Evolutionary conservation across 2,329 filamentous ascomycete genomes (phyloP), one percentile per base, ranked within the genome.

Genomic region (Akanthomyces uredinophilus): DNA sequence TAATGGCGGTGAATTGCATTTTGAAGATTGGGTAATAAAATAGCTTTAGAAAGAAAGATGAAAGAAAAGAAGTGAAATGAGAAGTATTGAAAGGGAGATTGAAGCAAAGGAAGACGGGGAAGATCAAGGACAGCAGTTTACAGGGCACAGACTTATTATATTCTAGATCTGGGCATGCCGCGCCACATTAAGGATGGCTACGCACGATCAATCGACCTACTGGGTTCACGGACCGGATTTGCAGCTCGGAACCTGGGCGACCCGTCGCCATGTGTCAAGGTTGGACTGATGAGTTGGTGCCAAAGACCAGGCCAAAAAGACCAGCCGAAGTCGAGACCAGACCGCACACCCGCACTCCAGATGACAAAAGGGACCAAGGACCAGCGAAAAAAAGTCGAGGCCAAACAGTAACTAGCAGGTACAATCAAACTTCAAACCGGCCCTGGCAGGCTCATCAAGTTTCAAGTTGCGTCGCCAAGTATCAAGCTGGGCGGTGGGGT

Each of bases 1-100:
- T 74, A 68, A 80, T 65, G 65, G 78, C 64, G 63, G 78, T 77
- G 78, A 79, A 80, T 77, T 83, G 79, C 82, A 85, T 85, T 64
- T 77, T 83, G 78, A 74, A 70, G 67, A 66, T 63, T 68, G 62
- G 58, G 27, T 37, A 29, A 10, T 50, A 43, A 41, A 68, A 35
- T 11, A 54, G 59, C 10, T n/a, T 44, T 44, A 20, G 16, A 44
- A 44, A 44, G n/a, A 6, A 35, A 13, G 13, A 47, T 10, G n/a
- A n/a, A n/a, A n/a, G n/a, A n/a, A n/a, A n/a, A n/a, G n/a, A n/a
- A n/a, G n/a, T n/a, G n/a, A n/a, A n/a, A n/a, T n/a, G 7, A 2
- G 18, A 22, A 27, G 11, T 35, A 64, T 66, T 59, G 66, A 71
- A 59, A 16, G 32, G 2, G 11, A 37, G 35, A 57, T 22, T 59